A percentile compares a stretch with the other conserved stretches of the same genome.
phyloP scores from a whole-genome alignment of 345 rosid species.

The Corchorus olitorius region DNA sequence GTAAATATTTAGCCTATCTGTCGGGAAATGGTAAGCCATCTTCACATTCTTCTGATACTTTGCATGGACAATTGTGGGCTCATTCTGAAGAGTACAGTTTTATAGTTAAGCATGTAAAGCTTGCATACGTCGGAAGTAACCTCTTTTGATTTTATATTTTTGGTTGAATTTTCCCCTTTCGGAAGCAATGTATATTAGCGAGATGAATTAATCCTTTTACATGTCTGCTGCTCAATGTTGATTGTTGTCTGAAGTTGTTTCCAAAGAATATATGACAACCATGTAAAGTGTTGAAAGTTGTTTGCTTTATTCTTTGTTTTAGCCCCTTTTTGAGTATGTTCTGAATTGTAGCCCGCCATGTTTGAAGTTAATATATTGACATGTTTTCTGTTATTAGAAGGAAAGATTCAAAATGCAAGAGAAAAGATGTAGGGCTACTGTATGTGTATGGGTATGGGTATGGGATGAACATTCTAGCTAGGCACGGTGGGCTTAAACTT shows the following conservation, averaged over 20 bases:
- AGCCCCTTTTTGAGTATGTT: not conserved
- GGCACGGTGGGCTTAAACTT: constrained; percentile 10
- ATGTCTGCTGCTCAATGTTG: constrained; percentile 16
- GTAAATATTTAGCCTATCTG: not conserved
- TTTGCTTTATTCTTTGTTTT: constrained; percentile 22
- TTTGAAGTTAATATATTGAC: not conserved
- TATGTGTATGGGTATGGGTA: not conserved
- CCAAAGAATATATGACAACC: constrained; percentile 19
- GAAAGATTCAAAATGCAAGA: constrained; percentile 15
- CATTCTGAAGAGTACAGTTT: constrained; percentile 13
- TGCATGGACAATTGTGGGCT: constrained; percentile 18
- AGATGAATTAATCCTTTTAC: constrained; percentile 24
- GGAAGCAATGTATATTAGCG: constrained; percentile 12
- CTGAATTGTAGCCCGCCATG: constrained; percentile 10
- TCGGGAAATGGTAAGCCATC: not conserved
- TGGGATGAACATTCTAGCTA: constrained; percentile 27
- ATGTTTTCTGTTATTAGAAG: not conserved
- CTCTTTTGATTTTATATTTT: not conserved
- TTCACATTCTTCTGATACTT: constrained; percentile 2
- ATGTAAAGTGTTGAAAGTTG: constrained; percentile 6
- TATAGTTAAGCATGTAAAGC: constrained; percentile 16
- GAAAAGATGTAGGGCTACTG: constrained; percentile 11
- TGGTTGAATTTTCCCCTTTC: not conserved
- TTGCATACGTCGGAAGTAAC: constrained; percentile 20
- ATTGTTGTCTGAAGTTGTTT: constrained; percentile 28